Evolutionary conservation across 768 basidiomycete genomes (phyloP).

Genomic region (Serendipita sp.): DNA sequence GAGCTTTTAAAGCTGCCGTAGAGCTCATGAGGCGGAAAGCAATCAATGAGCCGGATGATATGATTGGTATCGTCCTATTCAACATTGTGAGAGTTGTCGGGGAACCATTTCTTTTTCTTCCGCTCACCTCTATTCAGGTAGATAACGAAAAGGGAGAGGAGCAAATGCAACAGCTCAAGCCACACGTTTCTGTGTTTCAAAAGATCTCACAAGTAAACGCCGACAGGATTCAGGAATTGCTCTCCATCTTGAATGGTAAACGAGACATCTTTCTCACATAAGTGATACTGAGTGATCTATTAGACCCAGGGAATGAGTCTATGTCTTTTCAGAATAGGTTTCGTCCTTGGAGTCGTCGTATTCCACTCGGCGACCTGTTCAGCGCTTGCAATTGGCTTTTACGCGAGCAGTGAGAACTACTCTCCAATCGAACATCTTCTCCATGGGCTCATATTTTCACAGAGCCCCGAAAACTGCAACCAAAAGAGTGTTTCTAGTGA

Average conservation of each 20-base stretch:
- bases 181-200: slow-evolving; percentile 56
- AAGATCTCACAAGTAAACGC: slow-evolving; percentile 64
- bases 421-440: neutral
- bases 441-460: neutral
- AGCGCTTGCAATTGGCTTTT: slow-evolving; percentile 81
- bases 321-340: slow-evolving; percentile 35
- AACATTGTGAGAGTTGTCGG: slow-evolving; percentile 54
- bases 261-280: neutral
- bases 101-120: neutral
- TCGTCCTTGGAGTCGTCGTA: slow-evolving; percentile 42
- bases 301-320: neutral
- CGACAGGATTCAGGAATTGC: slow-evolving; percentile 62
- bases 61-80: slow-evolving; percentile 79
- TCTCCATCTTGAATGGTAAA: slow-evolving; percentile 62
- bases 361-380: slow-evolving; percentile 80
- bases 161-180: slow-evolving; percentile 45
- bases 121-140: slow-evolving; percentile 11
- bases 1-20: slow-evolving; percentile 68
- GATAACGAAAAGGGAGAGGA: slow-evolving; percentile 24
- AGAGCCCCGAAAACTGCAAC: slow-evolving; percentile 77
- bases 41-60: slow-evolving; percentile 72
- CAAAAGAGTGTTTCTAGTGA: slow-evolving; percentile 88
- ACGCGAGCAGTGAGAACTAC: slow-evolving; percentile 54
- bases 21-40: slow-evolving; percentile 85
- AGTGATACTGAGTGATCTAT: neutral